A percentile compares a stretch with the other conserved stretches of the same genome.
These are phyloP conservation scores for Collybiopsis confluens DNA, from an alignment of 768 basidiomycete species.

Conservation along the genomic window DNA sequence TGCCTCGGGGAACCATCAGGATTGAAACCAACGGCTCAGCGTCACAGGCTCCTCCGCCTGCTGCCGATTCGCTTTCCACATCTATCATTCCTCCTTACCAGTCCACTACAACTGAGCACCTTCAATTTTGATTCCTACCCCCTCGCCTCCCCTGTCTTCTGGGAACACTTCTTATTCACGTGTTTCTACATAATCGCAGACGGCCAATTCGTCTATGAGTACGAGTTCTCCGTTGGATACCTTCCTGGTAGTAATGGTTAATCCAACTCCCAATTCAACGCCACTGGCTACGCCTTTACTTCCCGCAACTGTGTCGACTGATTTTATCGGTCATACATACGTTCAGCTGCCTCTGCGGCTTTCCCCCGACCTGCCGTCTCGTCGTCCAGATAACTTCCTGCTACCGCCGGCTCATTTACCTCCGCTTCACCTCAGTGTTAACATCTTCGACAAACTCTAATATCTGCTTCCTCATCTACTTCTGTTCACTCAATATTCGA, in stretches of 20 bases:
- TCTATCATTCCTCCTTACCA: constrained; percentile 7
- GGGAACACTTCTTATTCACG: constrained; percentile 6
- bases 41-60: background rate
- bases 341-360: constrained; percentile 20
- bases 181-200: constrained; percentile 16
- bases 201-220: constrained; percentile 3
- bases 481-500: constrained; percentile 3
- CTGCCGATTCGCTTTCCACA: constrained; percentile 5
- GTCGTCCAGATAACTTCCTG: background rate
- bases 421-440: background rate
- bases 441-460: constrained; percentile 5
- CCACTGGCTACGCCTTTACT: constrained; percentile 66
- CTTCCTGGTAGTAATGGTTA: constrained; percentile 61
- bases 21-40: background rate
- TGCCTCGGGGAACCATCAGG: background rate
- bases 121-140: background rate
- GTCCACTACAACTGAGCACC: background rate
- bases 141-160: background rate
- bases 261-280: constrained; percentile 74
- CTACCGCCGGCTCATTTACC: constrained; percentile 1
- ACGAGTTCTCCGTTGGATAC: constrained; percentile 13
- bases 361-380: constrained; percentile 13
- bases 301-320: constrained; percentile 13
- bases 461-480: background rate
- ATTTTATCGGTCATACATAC: constrained; percentile 13